Evolutionary conservation across 257 asterid species (phyloP).

Genomic region (Rubia yunnanensis): DNA sequence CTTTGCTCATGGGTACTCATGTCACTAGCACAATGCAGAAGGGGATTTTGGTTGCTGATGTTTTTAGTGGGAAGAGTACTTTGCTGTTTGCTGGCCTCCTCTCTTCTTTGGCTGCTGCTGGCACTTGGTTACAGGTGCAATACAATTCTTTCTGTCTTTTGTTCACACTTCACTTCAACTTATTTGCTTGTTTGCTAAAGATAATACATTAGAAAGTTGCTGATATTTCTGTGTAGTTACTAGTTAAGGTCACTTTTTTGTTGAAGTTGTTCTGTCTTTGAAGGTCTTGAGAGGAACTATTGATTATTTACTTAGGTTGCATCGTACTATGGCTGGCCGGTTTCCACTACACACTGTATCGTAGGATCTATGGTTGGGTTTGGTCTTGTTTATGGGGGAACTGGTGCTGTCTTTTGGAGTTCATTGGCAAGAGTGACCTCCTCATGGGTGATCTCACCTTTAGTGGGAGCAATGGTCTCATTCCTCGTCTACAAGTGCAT

Average conservation of each 20-base stretch:
- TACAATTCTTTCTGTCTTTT: not conserved
- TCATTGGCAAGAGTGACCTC: conserved; percentile 81
- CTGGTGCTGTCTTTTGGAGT: conserved; percentile 93
- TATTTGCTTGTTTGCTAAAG: too few species aligned
- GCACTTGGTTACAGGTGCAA: conserved; percentile 92
- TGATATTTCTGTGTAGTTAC: not conserved
- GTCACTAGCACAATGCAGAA: conserved; percentile 97
- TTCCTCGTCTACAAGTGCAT: conserved; percentile 90
- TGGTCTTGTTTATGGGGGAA: conserved; percentile 81
- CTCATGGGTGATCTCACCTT: conserved; percentile 88
- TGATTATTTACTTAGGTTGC: conserved; percentile 54
- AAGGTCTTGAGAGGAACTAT: not conserved
- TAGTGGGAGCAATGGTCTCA: conserved; percentile 72
- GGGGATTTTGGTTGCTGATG: conserved; percentile 77
- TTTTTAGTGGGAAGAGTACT: conserved; percentile 77
- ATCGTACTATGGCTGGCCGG: conserved; percentile 94
- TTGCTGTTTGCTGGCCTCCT: conserved; percentile 85
- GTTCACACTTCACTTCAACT: not conserved
- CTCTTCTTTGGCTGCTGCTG: conserved; percentile 94
- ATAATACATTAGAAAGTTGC: not conserved
- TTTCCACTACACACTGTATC: conserved; percentile 92
- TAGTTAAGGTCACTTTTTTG: not conserved
- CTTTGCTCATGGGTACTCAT: conserved; percentile 83
- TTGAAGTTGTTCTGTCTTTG: not conserved
- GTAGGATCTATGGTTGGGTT: conserved; percentile 98